Conservation (phyloP, 768 basidiomycete species). For the Crassisporium funariophilum region DNA sequence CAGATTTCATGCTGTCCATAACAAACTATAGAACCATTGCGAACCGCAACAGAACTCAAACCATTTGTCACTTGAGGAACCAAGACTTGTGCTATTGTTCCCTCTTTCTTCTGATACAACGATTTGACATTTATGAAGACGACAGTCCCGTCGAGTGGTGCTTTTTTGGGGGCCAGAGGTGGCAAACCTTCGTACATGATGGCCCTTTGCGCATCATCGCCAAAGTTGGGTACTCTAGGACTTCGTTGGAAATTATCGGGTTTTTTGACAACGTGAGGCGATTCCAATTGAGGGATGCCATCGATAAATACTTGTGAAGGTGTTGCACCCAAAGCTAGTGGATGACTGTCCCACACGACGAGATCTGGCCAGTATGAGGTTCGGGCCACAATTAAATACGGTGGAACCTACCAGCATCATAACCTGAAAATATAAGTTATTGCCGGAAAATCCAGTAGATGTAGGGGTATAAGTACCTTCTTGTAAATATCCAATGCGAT, state of each 20-base stretch:
- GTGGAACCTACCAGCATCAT: slow-evolving; percentile 60
- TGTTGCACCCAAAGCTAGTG: slow-evolving; percentile 82
- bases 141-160: slow-evolving; percentile 37
- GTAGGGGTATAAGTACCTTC: slow-evolving; percentile 43
- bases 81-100: slow-evolving; percentile 32
- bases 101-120: slow-evolving; percentile 37
- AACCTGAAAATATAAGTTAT: slow-evolving; percentile 43
- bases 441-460: not conserved
- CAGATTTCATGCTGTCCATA: slow-evolving; percentile 35
- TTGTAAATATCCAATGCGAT: slow-evolving; percentile 80
- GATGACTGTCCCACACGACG: slow-evolving; percentile 85
- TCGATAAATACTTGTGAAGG: slow-evolving; percentile 90
- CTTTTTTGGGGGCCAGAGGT: slow-evolving; percentile 53
- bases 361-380: slow-evolving; percentile 48
- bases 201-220: slow-evolving; percentile 63
- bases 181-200: slow-evolving; percentile 74
- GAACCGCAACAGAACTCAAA: slow-evolving; percentile 40
- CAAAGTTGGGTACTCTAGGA: slow-evolving; percentile 71
- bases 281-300: slow-evolving; percentile 73
- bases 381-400: not conserved
- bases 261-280: slow-evolving; percentile 53
- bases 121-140: slow-evolving; percentile 69
- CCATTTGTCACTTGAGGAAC: slow-evolving; percentile 18
- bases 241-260: slow-evolving; percentile 42
- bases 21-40: slow-evolving; percentile 55